Percentiles rank a stretch among this genome's conserved stretches.
Evolutionary conservation across 257 asterid species (phyloP).

Genomic region (Solanum acaule): DNA sequence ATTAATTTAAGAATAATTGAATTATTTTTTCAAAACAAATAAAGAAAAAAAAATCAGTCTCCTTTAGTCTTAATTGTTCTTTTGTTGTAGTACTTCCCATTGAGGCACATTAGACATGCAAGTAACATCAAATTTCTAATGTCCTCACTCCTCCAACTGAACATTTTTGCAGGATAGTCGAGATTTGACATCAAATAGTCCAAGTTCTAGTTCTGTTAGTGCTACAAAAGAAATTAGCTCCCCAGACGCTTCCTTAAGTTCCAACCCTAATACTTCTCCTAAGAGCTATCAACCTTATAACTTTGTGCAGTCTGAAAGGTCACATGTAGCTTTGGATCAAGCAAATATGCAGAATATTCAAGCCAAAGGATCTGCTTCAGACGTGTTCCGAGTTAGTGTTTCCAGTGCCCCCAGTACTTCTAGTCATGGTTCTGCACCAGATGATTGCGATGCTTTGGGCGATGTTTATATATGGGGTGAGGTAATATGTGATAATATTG

Average conservation of each 20-base stretch:
- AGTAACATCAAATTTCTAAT: not conserved
- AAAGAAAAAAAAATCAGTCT: not conserved
- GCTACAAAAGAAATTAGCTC: constrained; percentile 60
- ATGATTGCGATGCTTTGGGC: constrained; percentile 87
- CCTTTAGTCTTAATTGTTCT: not conserved
- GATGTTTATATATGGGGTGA: constrained; percentile 97
- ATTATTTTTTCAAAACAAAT: not conserved
- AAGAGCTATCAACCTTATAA: constrained; percentile 36
- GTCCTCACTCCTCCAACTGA: not conserved
- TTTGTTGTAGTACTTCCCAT: not conserved
- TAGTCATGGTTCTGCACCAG: constrained; percentile 89
- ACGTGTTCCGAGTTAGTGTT: constrained; percentile 83
- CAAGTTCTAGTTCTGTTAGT: constrained; percentile 70
- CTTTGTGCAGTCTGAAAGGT: constrained; percentile 42
- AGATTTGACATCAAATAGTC: constrained; percentile 41
- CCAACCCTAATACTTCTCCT: constrained; percentile 53
- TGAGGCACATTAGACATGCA: not conserved
- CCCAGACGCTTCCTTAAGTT: constrained; percentile 53
- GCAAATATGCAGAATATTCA: constrained; percentile 86
- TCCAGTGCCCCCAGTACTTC: constrained; percentile 97
- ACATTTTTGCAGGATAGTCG: constrained; percentile 5
- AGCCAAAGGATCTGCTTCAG: constrained; percentile 68
- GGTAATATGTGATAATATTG: constrained; percentile 64
- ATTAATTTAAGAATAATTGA: not conserved
- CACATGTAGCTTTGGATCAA: constrained; percentile 73